Evolutionary conservation across 129 eudicot species (phyloP), one percentile per base, ranked within the genome.

Genomic region (Lactuca saligna): DNA sequence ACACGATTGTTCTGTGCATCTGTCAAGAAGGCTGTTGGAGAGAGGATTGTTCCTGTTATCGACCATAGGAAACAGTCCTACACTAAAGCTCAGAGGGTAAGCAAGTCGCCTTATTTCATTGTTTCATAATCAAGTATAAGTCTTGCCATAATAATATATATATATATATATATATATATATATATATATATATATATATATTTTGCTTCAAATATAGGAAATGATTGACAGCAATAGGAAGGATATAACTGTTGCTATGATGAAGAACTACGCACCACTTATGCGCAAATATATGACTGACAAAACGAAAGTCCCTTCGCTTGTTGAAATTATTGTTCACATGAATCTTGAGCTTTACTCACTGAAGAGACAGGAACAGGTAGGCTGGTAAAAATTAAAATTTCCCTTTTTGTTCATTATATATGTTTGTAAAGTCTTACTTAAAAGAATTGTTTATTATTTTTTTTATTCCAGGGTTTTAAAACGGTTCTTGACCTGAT

Each of bases 281-380:
- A 76, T 94, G 72, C 93, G 90, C 59, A 94, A 94, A 70, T 94
- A 79, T 64, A 86, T 94, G 96, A 81, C 97, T 81, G 99, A 94
- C 80, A 87, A 85, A 73, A 84, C 83, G 66, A 94, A 94, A 87
- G 88, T 90, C 17, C 88, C 97, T 6, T 76, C 90, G 8, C 84
- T 94, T 13, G 77, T 94, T 63, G 97, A 90, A 70, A 82, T 89
- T 62, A 79, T 90, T 56, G 50, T 70, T 59, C 75, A 87, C 78
- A 90, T 87, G 91, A 81, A 94, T 63, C 93, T 94, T 51, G 94
- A 94, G 73, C 93, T 94, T 58, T 94, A 94, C 82, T 94, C 97
- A 70, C 79, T 94, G 57, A 87, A 94, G 79, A 85, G 99, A 65
- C 96, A 94, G 61, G 99, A 94, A 71, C 90, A 94, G 97, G 99